A percentile compares a stretch with the other conserved stretches of the same genome.
Conservation (phyloP, 768 basidiomycete species). For the Chiua virens region DNA sequence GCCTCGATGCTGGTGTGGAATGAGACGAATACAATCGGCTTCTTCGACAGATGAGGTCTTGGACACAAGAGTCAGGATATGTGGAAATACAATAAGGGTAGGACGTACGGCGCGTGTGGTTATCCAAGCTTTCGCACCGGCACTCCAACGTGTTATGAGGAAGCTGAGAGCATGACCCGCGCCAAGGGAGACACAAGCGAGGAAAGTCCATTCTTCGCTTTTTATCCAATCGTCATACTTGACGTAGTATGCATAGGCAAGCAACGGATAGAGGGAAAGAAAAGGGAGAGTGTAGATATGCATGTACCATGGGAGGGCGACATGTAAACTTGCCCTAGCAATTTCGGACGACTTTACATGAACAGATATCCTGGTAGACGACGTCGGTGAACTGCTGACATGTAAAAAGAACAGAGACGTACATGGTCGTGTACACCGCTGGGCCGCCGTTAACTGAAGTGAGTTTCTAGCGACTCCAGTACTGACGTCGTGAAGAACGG, state of each 20-base stretch:
- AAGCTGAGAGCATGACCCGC: constrained; percentile 91
- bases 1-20: constrained; percentile 80
- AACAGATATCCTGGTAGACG: constrained; percentile 39
- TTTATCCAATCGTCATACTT: constrained; percentile 89
- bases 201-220: constrained; percentile 97
- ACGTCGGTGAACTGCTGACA: not conserved
- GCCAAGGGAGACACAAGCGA: constrained; percentile 82
- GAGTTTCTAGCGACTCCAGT: constrained; percentile 1
- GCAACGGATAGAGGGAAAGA: constrained; percentile 75
- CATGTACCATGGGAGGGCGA: constrained; percentile 63
- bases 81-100: not conserved
- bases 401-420: not conserved
- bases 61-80: not conserved
- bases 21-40: constrained; percentile 79
- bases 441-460: constrained; percentile 3
- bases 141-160: constrained; percentile 87
- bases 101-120: constrained; percentile 68
- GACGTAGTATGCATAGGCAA: constrained; percentile 89
- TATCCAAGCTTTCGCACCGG: constrained; percentile 72
- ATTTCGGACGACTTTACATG: constrained; percentile 68
- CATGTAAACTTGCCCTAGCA: constrained; percentile 62
- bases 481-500: not conserved
- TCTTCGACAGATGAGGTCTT: constrained; percentile 64
- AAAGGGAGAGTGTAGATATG: constrained; percentile 79
- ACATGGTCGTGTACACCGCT: constrained; percentile 23